These are phyloP conservation scores for Colletotrichum aenigma DNA, from an alignment of 2,329 filamentous ascomycete species.

Conservation along the genomic window DNA sequence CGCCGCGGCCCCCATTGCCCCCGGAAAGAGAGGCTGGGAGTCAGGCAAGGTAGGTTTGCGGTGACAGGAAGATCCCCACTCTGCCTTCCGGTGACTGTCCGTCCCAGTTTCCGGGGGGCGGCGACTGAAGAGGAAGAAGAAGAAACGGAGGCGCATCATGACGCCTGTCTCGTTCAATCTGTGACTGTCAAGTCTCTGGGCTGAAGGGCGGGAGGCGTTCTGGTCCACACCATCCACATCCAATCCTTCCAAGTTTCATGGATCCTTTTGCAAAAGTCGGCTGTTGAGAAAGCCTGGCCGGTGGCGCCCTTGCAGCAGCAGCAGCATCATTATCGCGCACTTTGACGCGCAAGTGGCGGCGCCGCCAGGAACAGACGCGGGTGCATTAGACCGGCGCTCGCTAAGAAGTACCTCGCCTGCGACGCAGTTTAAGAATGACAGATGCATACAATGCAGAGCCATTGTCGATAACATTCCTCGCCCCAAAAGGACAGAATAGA, in stretches of 20 bases:
- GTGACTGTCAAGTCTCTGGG: background rate
- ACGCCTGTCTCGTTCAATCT: slow-evolving; percentile 1
- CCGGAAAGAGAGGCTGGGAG: slow-evolving; percentile 12
- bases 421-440: background rate
- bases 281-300: background rate
- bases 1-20: background rate
- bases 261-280: background rate
- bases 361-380: background rate
- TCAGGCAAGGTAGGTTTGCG: background rate
- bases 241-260: background rate
- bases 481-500: background rate
- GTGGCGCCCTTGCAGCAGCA: background rate
- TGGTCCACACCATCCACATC: background rate
- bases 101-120: background rate
- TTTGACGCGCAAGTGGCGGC: background rate
- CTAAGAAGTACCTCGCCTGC: background rate
- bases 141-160: background rate
- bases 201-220: background rate
- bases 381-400: background rate
- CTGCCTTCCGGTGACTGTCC: background rate
- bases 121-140: background rate
- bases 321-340: background rate
- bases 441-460: background rate
- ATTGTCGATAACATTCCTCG: background rate
- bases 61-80: background rate